Evolutionary conservation across 495 filamentous ascomycete genomes (phyloP).

Genomic region (Aspergillus mulundensis): DNA sequence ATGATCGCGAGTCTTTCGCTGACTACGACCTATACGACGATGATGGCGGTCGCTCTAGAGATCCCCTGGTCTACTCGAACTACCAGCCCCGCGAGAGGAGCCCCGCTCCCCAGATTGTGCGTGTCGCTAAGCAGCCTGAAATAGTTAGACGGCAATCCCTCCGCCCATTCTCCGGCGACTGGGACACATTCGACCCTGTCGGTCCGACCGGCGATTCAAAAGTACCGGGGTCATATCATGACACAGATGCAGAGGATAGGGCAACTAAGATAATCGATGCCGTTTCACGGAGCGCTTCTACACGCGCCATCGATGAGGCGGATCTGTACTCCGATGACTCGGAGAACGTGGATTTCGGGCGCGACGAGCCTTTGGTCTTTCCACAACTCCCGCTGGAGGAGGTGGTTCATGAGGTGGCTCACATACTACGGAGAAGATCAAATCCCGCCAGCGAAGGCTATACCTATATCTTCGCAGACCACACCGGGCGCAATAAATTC

Average conservation of each 20-base stretch:
- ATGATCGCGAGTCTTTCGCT: conserved; percentile 4
- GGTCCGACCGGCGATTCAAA: not conserved
- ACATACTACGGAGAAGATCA: conserved; percentile 8
- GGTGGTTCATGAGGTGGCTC: conserved; percentile 4
- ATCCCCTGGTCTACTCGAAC: conserved; percentile 2
- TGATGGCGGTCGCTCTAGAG: conserved; percentile 5
- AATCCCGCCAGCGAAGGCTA: conserved; percentile 8
- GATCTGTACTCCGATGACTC: conserved; percentile 12
- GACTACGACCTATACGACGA: conserved; percentile 8
- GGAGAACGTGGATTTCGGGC: conserved; percentile 4
- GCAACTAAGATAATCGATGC: not conserved
- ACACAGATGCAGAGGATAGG: not conserved
- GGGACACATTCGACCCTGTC: not conserved
- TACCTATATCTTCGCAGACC: conserved; percentile 12
- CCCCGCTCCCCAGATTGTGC: conserved; percentile 10
- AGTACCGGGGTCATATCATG: conserved; percentile 8
- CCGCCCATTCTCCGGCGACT: conserved; percentile 5
- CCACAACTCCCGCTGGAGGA: conserved; percentile 11
- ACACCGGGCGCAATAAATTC: conserved; percentile 11
- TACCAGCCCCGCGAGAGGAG: conserved; percentile 14
- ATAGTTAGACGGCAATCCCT: conserved; percentile 13
- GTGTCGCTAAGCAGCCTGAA: conserved; percentile 10
- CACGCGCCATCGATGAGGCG: conserved; percentile 1
- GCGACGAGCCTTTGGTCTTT: conserved; percentile 1
- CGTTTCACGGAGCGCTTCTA: not conserved